Evolutionary conservation across 257 asterid species (phyloP).

Genomic region (Echites panduratus): DNA sequence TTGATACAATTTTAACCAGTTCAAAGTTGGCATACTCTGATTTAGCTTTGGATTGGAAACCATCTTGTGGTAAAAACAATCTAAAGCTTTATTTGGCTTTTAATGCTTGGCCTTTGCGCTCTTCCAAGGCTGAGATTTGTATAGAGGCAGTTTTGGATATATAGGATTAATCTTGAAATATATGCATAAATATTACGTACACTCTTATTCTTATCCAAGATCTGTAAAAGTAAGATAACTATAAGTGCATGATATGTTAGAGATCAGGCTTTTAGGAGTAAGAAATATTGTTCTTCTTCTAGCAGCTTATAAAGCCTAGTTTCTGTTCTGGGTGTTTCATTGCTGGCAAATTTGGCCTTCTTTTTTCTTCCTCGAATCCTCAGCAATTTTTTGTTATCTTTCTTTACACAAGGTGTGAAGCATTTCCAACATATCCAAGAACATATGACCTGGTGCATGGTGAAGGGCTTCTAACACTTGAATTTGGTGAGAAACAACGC

Average conservation of each 20-base stretch:
- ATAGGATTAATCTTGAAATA: not conserved
- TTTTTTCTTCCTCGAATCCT: conserved; percentile 6
- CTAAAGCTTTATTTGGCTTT: not conserved
- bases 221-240: not conserved
- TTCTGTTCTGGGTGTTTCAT: not conserved
- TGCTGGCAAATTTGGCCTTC: not conserved
- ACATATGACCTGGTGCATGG: conserved; percentile 96
- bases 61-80: not conserved
- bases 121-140: not conserved
- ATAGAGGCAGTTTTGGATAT: not conserved
- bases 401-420: conserved; percentile 70
- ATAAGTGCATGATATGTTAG: not conserved
- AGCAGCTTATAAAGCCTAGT: not conserved
- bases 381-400: not conserved
- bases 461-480: conserved; percentile 80
- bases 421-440: conserved; percentile 95
- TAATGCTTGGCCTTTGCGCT: not conserved
- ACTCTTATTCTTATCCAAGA: not conserved
- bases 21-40: not conserved
- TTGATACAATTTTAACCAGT: not conserved
- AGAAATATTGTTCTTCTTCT: not conserved
- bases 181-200: not conserved
- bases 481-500: conserved; percentile 65
- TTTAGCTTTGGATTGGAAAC: not conserved
- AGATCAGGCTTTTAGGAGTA: not conserved